These are phyloP conservation scores for Colletotrichum sp. DNA, from an alignment of 2,329 filamentous ascomycete genomes.

Conservation along the genomic window DNA sequence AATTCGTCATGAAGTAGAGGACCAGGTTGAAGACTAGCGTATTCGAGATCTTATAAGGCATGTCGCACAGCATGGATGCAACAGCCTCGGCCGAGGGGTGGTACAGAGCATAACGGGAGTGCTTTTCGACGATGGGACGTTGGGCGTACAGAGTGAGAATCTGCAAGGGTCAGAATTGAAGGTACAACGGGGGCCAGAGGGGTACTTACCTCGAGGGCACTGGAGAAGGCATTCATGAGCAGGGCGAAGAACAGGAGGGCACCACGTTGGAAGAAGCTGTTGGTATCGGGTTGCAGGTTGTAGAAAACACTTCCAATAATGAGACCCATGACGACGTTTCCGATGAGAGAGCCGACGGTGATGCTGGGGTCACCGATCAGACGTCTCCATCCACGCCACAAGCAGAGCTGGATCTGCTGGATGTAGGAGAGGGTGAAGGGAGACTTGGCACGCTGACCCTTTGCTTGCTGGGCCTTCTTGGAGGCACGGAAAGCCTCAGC, in stretches of 20 bases:
- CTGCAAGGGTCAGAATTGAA: constrained; percentile 35
- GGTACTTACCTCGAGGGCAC: constrained; percentile 69
- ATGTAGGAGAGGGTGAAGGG: constrained; percentile 81
- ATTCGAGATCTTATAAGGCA: constrained; percentile 84
- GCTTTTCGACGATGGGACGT: constrained; percentile 91
- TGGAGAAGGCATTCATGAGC: constrained; percentile 84
- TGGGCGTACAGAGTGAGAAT: constrained; percentile 88
- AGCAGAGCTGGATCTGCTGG: constrained; percentile 80
- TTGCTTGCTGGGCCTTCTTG: constrained; percentile 60
- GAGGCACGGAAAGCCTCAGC: constrained; percentile 62
- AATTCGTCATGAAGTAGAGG: constrained; percentile 87
- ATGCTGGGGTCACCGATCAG: constrained; percentile 78
- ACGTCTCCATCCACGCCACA: constrained; percentile 81
- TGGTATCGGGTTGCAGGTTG: constrained; percentile 69
- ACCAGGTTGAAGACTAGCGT: constrained; percentile 78
- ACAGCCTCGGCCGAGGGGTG: constrained; percentile 90
- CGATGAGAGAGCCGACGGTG: constrained; percentile 70
- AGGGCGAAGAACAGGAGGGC: constrained; percentile 87
- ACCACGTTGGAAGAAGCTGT: constrained; percentile 79
- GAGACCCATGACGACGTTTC: constrained; percentile 77
- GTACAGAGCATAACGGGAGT: constrained; percentile 84
- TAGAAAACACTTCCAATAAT: constrained; percentile 84
- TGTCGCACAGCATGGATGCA: constrained; percentile 83
- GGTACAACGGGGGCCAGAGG: constrained; percentile 18
- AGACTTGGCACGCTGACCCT: constrained; percentile 67